Evolutionary conservation across 768 basidiomycete species (phyloP).

Genomic region (Boletus speciosus): DNA sequence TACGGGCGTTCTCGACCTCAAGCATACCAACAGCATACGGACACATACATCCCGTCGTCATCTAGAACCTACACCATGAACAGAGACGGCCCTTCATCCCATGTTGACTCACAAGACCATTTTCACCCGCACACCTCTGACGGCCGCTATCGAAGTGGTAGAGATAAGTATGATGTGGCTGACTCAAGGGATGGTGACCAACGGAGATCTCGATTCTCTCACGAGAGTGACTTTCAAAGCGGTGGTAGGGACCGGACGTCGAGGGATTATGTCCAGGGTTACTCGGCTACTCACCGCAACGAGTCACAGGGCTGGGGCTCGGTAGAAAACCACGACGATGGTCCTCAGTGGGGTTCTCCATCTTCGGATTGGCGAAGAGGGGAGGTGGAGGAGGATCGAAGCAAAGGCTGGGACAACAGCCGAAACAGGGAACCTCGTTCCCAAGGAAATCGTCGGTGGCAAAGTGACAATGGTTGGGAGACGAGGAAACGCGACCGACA

Average conservation of each 20-base stretch:
- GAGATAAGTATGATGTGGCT: slow-evolving; percentile 45
- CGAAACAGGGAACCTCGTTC: slow-evolving; percentile 35
- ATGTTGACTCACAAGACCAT: slow-evolving; percentile 43
- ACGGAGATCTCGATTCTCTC: slow-evolving; percentile 41
- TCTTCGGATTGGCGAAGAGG: slow-evolving; percentile 40
- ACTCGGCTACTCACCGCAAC: slow-evolving; percentile 43
- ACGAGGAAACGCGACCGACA: slow-evolving; percentile 45
- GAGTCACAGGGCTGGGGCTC: slow-evolving; percentile 45
- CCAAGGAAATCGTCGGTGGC: slow-evolving; percentile 32
- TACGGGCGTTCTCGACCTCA: slow-evolving; percentile 52
- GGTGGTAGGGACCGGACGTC: slow-evolving; percentile 44
- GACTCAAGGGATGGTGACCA: slow-evolving; percentile 44
- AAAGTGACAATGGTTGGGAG: slow-evolving; percentile 49
- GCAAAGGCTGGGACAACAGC: slow-evolving; percentile 33
- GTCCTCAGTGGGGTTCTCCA: slow-evolving; percentile 42
- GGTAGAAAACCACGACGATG: slow-evolving; percentile 40
- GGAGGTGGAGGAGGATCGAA: slow-evolving; percentile 38
- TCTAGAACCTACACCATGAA: slow-evolving; percentile 44
- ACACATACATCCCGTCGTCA: slow-evolving; percentile 44
- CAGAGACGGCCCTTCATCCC: slow-evolving; percentile 52
- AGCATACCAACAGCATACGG: slow-evolving; percentile 38
- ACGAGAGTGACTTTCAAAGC: slow-evolving; percentile 40
- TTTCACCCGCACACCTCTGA: slow-evolving; percentile 41
- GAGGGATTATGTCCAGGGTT: slow-evolving; percentile 45
- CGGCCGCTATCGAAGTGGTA: slow-evolving; percentile 48